Conservation (phyloP, 129 eudicot species). For the Flaveria bidentis region DNA sequence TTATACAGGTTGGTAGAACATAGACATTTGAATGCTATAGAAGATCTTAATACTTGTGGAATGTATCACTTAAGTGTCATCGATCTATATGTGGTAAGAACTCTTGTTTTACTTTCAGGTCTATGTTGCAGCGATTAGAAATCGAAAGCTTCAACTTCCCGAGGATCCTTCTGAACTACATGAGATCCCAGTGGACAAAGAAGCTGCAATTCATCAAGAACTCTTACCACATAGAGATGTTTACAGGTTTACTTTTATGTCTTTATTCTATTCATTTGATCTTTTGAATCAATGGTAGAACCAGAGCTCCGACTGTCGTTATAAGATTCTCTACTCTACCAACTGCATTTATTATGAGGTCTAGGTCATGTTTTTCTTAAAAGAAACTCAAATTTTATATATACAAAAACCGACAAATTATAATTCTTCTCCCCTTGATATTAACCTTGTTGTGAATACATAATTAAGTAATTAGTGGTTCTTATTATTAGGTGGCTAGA, state of each 20-base stretch:
- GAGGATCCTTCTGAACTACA: slow-evolving; percentile 46
- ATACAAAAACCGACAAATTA: too few species aligned
- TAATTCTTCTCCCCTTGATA: too few species aligned
- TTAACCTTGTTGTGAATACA: too few species aligned
- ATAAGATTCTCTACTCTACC: too few species aligned
- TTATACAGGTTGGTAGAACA: slow-evolving; percentile 52
- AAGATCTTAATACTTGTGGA: not conserved
- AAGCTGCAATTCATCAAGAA: slow-evolving; percentile 43
- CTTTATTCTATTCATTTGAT: not conserved
- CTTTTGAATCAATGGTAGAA: not conserved
- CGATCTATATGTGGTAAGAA: not conserved
- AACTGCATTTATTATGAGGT: too few species aligned
- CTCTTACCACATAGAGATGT: slow-evolving; percentile 59
- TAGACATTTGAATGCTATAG: not conserved
- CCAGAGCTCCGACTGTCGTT: too few species aligned
- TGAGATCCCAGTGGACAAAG: slow-evolving; percentile 52
- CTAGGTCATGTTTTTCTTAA: too few species aligned
- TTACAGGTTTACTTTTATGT: slow-evolving; percentile 44
- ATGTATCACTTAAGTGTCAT: not conserved
- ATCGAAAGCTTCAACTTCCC: slow-evolving; percentile 57
- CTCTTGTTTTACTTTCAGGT: slow-evolving; percentile 40
- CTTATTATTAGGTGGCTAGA: slow-evolving; percentile 52
- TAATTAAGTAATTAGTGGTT: not conserved
- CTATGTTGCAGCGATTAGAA: slow-evolving; percentile 60
- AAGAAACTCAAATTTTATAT: too few species aligned